Evolutionary conservation across 352 stramenopile species (phyloP), one percentile per base, ranked within the genome.

Genomic region (Phytophthora sansomeana): DNA sequence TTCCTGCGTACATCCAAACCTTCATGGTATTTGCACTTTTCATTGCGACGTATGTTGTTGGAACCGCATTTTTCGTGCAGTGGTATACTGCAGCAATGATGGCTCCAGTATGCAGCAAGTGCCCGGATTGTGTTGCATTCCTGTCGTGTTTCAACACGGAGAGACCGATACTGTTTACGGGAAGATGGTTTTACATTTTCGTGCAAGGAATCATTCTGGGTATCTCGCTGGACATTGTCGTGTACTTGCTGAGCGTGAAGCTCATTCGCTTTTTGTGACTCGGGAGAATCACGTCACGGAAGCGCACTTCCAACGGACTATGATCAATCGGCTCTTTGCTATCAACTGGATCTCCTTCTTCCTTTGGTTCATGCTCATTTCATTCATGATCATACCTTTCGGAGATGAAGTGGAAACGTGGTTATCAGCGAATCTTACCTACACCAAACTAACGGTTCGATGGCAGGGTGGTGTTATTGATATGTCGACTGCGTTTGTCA

Each of bases 301-400:
- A 21, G 81, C 81, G 5, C 85, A 96, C 41, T 92, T 93, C 49
- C 84, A 96, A 35, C 75, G 83, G 14, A 92, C 87, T 52, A 93
- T 93, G 85, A 79, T 94, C 69, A 94, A 91, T 63, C 87, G 87
- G 0, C 58, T 96, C 11, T 96, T 96, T 53, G 77, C 82, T 19
- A 95, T 96, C 68, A 95, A 95, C 62, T 96, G 89, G 89, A 93
- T 96, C 47, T 95, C 87, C 16, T 96, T 96, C 58, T 96, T 96
- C 57, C 67, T 94, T 36, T 96, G 87, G 89, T 96, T 95, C 51
- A 93, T 96, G 53, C 63, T 95, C 39, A 94, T 96, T 33, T 85
- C 89, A 8, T 96, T 96, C 57, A 80, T 95, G 48, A 94, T 95
- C 55, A 86, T 95, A 1, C 89, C 89, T 13, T 96, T 95, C 35